Conservation (phyloP, 225 moss, liverwort and hornwort species). For the Thuidium tamariscinum region DNA sequence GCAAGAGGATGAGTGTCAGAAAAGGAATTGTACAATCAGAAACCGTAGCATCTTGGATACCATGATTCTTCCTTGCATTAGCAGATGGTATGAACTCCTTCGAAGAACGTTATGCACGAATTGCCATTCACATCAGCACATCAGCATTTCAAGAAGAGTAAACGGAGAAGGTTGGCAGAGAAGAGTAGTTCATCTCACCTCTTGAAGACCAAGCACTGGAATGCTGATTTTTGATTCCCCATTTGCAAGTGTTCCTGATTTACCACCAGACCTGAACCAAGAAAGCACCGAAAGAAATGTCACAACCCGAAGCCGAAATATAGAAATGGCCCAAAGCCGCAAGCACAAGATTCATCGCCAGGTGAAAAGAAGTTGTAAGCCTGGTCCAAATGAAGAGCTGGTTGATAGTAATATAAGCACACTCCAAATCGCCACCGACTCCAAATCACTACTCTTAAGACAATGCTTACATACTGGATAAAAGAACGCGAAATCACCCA, state of each 20-base stretch:
- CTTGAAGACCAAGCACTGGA: constrained; percentile 23
- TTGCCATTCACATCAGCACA: background rate
- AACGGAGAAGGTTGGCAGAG: background rate
- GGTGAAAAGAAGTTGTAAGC: background rate
- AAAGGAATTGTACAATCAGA: background rate
- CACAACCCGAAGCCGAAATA: background rate
- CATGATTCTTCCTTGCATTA: background rate
- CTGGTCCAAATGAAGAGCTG: background rate
- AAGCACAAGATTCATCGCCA: background rate
- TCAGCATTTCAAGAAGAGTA: background rate
- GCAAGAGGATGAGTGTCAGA: background rate
- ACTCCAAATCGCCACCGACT: background rate
- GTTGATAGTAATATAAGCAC: background rate
- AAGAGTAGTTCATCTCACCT: background rate
- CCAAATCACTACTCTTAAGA: background rate
- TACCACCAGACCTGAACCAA: background rate
- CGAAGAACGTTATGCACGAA: background rate
- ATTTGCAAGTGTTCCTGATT: background rate
- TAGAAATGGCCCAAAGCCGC: background rate
- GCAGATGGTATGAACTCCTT: background rate
- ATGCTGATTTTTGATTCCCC: background rate
- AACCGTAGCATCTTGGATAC: background rate
- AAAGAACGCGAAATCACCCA: background rate
- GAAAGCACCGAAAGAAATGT: background rate
- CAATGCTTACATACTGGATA: background rate